Evolutionary conservation across 371 early-diverging fungal genomes (phyloP), one percentile per base, ranked within the genome.

Genomic region (Nematocida minor): DNA sequence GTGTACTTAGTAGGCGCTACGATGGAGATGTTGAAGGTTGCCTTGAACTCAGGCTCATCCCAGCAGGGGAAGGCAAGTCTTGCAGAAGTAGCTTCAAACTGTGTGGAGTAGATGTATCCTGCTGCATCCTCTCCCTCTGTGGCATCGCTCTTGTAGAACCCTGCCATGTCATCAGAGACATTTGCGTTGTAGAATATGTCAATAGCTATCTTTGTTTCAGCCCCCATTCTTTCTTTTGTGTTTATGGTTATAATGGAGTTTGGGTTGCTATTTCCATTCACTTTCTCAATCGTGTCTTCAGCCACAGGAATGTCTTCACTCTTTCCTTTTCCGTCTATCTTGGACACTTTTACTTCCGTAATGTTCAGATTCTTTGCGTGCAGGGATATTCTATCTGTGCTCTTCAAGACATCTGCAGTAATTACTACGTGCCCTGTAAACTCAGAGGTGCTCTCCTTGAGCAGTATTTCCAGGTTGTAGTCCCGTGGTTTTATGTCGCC

Each of bases 71-170:
- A 91, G 11, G 89, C 91, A 41, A 89, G 86, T 66, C 94, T 88
- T n/a, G 91, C 91, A 83, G 90, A 64, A 14, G 93, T 91, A n/a
- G 94, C 88, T 84, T 93, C 93, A 86, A 93, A 94, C 82, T 94
- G 93, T 16, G 93, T 94, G 22, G 81, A 79, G 62, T 77, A 81
- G 36, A 80, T 49, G 46, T 42, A 74, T 20, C 38, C 46, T 4
- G 22, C 34, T 27, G 46, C 51, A 4, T 63, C 57, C n/a, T n/a
- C n/a, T 20, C 62, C 49, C 29, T 16, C 62, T n/a, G 44, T 47
- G 41, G 66, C 54, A 14, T 66, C 68, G 20, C 79, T 82, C 40
- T 79, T 82, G 62, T 84, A 84, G 32, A 84, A 82, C 18, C 84
- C 84, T 29, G 67, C 77, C 66, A 84, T 57, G 2, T 48, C 53